Conservation (phyloP, 2,329 filamentous ascomycete species). For the Neophaeococcomyces aloes region DNA sequence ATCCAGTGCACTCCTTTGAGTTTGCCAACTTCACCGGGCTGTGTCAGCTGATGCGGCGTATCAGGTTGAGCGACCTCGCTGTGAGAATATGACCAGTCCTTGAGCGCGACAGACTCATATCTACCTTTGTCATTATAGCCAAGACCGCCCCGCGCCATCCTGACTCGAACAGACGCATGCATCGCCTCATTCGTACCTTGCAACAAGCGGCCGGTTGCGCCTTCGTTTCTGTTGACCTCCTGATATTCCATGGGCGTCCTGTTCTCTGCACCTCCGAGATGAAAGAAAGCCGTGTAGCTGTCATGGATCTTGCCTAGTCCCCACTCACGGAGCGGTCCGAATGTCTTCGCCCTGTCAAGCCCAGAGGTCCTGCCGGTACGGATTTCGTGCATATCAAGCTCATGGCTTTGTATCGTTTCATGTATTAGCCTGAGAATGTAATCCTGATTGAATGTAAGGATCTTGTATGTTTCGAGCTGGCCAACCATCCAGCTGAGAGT, state of each 20-base stretch:
- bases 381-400: slow-evolving; percentile 1
- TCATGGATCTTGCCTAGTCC: slow-evolving; percentile 22
- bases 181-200: slow-evolving; percentile 46
- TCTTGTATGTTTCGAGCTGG: slow-evolving; percentile 24
- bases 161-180: slow-evolving; percentile 45
- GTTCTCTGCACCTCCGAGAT: slow-evolving; percentile 15
- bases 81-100: slow-evolving; percentile 17
- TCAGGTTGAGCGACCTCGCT: slow-evolving; percentile 15
- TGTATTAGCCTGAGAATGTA: slow-evolving; percentile 18
- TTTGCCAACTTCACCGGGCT: slow-evolving; percentile 16
- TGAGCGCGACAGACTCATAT: slow-evolving; percentile 38
- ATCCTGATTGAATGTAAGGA: slow-evolving; percentile 19
- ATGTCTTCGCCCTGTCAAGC: slow-evolving; percentile 8
- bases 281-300: slow-evolving; percentile 19
- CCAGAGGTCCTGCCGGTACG: slow-evolving; percentile 8
- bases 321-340: slow-evolving; percentile 15
- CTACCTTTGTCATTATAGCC: slow-evolving; percentile 39
- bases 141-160: slow-evolving; percentile 42
- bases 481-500: slow-evolving; percentile 43
- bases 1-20: slow-evolving; percentile 20
- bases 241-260: slow-evolving; percentile 21
- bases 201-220: slow-evolving; percentile 23
- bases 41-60: slow-evolving; percentile 14
- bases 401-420: slow-evolving; percentile 9
- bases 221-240: slow-evolving; percentile 9